phyloP scores from a whole-genome alignment of 202 grass and related monocot species.

The Saccharum hybrid region DNA sequence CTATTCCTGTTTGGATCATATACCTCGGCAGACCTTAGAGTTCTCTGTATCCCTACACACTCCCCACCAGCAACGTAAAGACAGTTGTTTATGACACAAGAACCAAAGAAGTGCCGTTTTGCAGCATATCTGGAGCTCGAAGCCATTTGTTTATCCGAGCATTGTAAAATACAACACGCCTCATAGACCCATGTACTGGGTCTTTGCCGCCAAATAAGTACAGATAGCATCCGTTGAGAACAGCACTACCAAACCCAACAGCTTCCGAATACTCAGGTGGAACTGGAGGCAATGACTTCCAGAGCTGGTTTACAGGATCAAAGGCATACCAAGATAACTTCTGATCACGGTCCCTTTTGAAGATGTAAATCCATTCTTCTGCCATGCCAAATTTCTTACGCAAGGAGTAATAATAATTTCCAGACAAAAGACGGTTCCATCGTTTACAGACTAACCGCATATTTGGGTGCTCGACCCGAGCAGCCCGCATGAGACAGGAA shows the following conservation, averaged over 20 bases:
- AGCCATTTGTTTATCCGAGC: slow-evolving; percentile 83
- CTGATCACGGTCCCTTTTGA: slow-evolving; percentile 77
- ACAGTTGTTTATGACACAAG: slow-evolving; percentile 83
- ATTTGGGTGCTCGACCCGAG: slow-evolving; percentile 63
- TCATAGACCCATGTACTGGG: slow-evolving; percentile 70
- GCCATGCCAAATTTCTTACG: slow-evolving; percentile 72
- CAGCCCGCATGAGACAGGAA: slow-evolving; percentile 72
- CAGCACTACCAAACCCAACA: slow-evolving; percentile 75
- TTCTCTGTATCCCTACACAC: slow-evolving; percentile 87
- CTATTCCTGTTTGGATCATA: slow-evolving; percentile 83
- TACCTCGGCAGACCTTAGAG: slow-evolving; percentile 71
- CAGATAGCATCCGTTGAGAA: slow-evolving; percentile 77
- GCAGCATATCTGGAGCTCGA: slow-evolving; percentile 83
- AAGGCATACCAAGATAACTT: slow-evolving; percentile 91
- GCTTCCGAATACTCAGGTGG: slow-evolving; percentile 74
- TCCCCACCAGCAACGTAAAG: slow-evolving; percentile 88
- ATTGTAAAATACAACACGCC: slow-evolving; percentile 88
- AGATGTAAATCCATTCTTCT: slow-evolving; percentile 87
- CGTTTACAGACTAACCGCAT: slow-evolving; percentile 72
- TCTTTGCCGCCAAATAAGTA: slow-evolving; percentile 93
- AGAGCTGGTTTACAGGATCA: slow-evolving; percentile 71
- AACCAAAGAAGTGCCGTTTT: slow-evolving; percentile 76
- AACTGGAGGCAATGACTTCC: slow-evolving; percentile 81
- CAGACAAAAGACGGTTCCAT: slow-evolving; percentile 72
- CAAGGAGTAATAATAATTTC: slow-evolving; percentile 82